Base-by-base conservation (phyloP, 768 basidiomycete genomes). In the Phaeotremella fagi region DNA sequence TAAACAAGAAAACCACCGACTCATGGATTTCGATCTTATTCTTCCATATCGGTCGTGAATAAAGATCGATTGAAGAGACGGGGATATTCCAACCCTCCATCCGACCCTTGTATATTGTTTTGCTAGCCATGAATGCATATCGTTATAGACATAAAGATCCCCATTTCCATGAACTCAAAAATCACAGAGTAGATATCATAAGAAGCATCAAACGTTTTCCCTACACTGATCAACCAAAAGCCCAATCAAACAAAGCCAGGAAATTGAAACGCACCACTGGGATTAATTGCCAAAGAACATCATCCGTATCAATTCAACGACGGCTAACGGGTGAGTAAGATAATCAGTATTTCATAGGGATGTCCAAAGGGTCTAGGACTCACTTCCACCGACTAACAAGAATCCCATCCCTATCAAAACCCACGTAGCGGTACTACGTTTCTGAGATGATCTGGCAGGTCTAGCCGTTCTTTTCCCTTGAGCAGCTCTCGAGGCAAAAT, bases 321-420 rank as follows among this genome's bases (percentile, higher is more conserved):
- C 61, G 16, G 66, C 66, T 68, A 48, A n/a, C n/a, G n/a, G n/a
- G n/a, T n/a, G n/a, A n/a, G n/a, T n/a, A n/a, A 3, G 37, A 12
- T 22, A 6, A n/a, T 23, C 16, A 35, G 28, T 36, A n/a, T n/a
- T n/a, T n/a, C n/a, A n/a, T n/a, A n/a, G n/a, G n/a, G n/a, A n/a
- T n/a, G n/a, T n/a, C n/a, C n/a, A n/a, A n/a, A n/a, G 33, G 46
- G 36, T 9, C 5, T 15, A 25, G 4, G 52, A 70, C 68, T 64
- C 55, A 70, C 68, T 66, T 18, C 64, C 64, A 3, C 68, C 68
- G n/a, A 66, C 61, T 3, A 66, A 18, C 52, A 70, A 52, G 54
- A 68, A 64, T 6, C 66, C 68, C 59, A 70, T 67, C 7, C 44
- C 63, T 11, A 70, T 57, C 55, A 70, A 46, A 1, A 70, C 61